Conservation (phyloP, 176 grass and related monocot species). For the Aegilops bicornis region DNA sequence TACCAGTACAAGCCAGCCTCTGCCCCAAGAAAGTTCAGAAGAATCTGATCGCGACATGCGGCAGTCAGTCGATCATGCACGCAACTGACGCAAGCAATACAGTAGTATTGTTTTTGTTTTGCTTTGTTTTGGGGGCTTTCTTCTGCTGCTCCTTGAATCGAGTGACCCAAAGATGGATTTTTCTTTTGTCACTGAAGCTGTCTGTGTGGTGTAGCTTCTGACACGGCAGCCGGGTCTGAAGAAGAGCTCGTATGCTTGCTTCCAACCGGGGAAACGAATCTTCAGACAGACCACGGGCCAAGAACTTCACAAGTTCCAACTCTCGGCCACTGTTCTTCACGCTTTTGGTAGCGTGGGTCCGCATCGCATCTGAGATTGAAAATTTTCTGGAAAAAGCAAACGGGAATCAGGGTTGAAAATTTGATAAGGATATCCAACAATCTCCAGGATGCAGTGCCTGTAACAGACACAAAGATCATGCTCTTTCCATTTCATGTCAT, state of each 20-base stretch:
- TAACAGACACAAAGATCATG: neutral
- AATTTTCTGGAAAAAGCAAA: neutral
- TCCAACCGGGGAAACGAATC: slow-evolving; percentile 12
- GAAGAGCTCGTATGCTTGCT: slow-evolving; percentile 17
- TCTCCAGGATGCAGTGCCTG: neutral
- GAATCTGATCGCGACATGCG: neutral
- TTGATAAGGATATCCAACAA: neutral
- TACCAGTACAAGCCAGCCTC: too few relatives aligned
- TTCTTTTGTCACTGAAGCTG: slow-evolving; percentile 10
- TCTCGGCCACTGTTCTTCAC: neutral
- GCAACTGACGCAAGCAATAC: neutral
- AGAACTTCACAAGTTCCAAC: slow-evolving; percentile 11
- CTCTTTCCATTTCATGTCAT: neutral
- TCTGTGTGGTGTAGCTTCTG: neutral
- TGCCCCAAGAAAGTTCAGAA: too few relatives aligned
- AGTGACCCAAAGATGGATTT: neutral
- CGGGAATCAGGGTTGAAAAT: neutral
- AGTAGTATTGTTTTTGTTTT: too few relatives aligned
- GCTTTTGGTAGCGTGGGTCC: neutral
- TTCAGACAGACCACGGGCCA: neutral
- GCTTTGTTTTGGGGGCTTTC: neutral
- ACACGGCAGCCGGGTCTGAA: neutral
- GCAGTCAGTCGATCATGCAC: neutral
- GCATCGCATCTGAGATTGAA: neutral
- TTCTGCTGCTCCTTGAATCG: slow-evolving; percentile 14